Evolutionary conservation across 352 stramenopile species (phyloP).

Genomic region (Elongisporangium undulatum): DNA sequence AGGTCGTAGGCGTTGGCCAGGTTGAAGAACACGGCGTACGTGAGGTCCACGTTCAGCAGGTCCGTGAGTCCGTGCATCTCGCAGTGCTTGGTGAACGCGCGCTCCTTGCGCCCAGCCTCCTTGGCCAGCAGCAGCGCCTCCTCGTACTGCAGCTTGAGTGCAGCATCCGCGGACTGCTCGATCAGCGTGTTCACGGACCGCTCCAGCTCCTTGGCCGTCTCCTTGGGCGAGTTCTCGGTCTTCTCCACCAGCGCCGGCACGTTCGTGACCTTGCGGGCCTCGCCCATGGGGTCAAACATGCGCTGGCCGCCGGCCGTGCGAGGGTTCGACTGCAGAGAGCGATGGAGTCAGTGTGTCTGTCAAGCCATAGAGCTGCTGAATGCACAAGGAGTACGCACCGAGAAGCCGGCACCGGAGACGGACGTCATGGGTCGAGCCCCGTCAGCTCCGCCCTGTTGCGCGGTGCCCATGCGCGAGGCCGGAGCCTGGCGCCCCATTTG

Average conservation of each 20-base stretch:
- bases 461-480: constrained; percentile 60
- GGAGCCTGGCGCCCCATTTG: constrained; percentile 72
- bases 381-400: constrained; percentile 37
- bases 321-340: constrained; percentile 65
- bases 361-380: background rate
- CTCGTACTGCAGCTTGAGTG: constrained; percentile 69
- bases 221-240: constrained; percentile 89
- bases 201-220: constrained; percentile 90
- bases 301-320: constrained; percentile 61
- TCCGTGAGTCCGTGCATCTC: constrained; percentile 86
- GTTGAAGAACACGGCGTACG: constrained; percentile 94
- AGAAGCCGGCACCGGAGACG: constrained; percentile 90
- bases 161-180: constrained; percentile 85
- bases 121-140: constrained; percentile 87
- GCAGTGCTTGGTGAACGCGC: constrained; percentile 88
- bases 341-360: background rate
- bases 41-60: constrained; percentile 93
- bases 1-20: constrained; percentile 92
- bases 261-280: constrained; percentile 72
- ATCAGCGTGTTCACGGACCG: constrained; percentile 90
- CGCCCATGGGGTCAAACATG: constrained; percentile 90
- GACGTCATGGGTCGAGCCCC: constrained; percentile 92
- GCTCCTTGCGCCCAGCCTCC: constrained; percentile 87
- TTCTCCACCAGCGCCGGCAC: constrained; percentile 87
- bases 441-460: constrained; percentile 31